Evolutionary conservation across 2,329 filamentous ascomycete genomes (phyloP).

Genomic region (Diaporthe destruens): DNA sequence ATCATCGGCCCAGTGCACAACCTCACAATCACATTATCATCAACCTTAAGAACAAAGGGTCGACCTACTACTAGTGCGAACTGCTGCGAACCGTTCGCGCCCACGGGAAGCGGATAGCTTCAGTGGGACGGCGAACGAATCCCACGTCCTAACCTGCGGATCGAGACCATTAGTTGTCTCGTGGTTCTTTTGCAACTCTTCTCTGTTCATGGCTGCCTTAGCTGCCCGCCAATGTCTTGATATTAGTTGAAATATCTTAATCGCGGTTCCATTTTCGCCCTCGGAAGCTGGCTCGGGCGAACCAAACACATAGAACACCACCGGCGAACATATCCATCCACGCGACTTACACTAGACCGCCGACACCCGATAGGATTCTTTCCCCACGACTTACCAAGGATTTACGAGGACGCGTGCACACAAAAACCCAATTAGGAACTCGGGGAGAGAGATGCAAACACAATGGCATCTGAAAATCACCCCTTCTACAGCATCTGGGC

Average conservation of each 20-base stretch:
- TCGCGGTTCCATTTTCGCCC: conserved; percentile 32
- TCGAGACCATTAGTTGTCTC: conserved; percentile 30
- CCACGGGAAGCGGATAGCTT: conserved; percentile 42
- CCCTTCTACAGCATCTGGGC: conserved; percentile 69
- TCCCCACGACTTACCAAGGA: not conserved
- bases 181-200: conserved; percentile 32
- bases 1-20: not conserved
- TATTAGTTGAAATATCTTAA: conserved; percentile 33
- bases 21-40: conserved; percentile 34
- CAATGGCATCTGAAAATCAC: conserved; percentile 65
- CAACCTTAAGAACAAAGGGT: conserved; percentile 31
- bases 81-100: conserved; percentile 40
- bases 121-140: conserved; percentile 40
- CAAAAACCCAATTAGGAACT: conserved; percentile 25
- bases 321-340: not conserved
- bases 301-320: not conserved
- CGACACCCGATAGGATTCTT: not conserved
- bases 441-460: conserved; percentile 56
- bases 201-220: conserved; percentile 34
- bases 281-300: conserved; percentile 35
- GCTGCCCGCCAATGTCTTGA: conserved; percentile 25
- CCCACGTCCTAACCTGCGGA: conserved; percentile 35
- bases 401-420: conserved; percentile 4
- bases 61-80: conserved; percentile 26
- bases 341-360: conserved; percentile 6